Evolutionary conservation across 768 basidiomycete species (phyloP), one percentile per base, ranked within the genome.

Genomic region (Hericium erinaceus): DNA sequence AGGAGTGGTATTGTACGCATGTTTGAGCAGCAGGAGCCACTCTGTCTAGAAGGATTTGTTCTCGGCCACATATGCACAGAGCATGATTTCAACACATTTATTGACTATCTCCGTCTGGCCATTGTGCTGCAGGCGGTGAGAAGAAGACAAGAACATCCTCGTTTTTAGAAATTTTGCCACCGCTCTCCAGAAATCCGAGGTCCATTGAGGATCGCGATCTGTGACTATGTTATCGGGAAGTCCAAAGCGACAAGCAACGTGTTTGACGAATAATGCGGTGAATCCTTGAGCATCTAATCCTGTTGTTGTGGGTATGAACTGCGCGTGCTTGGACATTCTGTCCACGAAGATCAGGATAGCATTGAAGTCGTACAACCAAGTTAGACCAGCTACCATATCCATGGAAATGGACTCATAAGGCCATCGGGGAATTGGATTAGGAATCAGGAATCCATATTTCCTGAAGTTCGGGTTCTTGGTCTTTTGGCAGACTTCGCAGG

Each of bases 241-340:
- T 8, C 55, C 55, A 49, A 55, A 60, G 10, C 24, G n/a, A 26
- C 44, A 56, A 16, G 38, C 39, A 7, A 61, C 46, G 24, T 60
- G 22, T 10, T 51, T 49, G 26, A 61, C 53, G 49, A 61, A 61
- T 16, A 60, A 22, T 20, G 5, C 3, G 4, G 59, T 59, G 39
- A 61, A 60, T 20, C 50, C 33, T 41, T 50, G 40, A 15, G 59
- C 58, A 2, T 10, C 28, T 0, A 60, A 13, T 2, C n/a, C 58
- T n/a, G 60, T 58, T 12, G 39, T 53, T 28, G 61, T 38, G 6
- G 69, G 64, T 22, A 70, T 62, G 58, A 72, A 70, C 39, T 66
- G 63, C 1, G 62, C 67, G 61, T 59, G 60, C 57, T 74, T 74
- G 40, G 68, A 67, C n/a, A 71, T 52, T 18, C 61, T n/a, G 55